These are phyloP conservation scores for Gloeostereum incarnatum DNA, from an alignment of 768 basidiomycete species.

Conservation along the genomic window DNA sequence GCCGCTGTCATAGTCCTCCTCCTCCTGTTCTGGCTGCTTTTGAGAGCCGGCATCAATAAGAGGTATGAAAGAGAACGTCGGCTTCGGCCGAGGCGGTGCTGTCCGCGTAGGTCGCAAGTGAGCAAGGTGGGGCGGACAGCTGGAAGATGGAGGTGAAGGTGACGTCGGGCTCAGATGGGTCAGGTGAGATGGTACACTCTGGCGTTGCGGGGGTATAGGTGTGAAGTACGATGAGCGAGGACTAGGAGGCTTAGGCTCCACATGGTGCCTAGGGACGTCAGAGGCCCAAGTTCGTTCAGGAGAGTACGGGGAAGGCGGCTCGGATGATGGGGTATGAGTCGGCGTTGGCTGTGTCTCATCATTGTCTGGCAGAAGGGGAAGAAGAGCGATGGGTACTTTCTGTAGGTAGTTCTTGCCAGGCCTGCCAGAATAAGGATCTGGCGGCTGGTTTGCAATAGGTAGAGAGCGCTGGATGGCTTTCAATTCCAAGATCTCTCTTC, in stretches of 20 bases:
- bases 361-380: slow-evolving; percentile 39
- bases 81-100: slow-evolving; percentile 15
- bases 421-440: slow-evolving; percentile 29
- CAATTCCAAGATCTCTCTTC: slow-evolving; percentile 56
- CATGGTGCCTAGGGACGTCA: background rate
- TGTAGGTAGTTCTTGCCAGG: slow-evolving; percentile 32
- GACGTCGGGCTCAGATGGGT: slow-evolving; percentile 7
- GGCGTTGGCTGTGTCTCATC: background rate
- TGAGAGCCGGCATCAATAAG: slow-evolving; percentile 24
- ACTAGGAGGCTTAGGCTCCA: background rate
- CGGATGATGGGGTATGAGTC: slow-evolving; percentile 3
- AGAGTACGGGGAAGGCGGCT: background rate
- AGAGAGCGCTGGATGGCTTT: slow-evolving; percentile 61
- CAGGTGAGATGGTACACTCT: slow-evolving; percentile 8
- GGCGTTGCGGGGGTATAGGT: background rate
- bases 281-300: background rate
- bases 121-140: slow-evolving; percentile 15
- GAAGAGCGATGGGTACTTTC: slow-evolving; percentile 52
- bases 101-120: slow-evolving; percentile 18
- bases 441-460: slow-evolving; percentile 45
- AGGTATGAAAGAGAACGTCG: slow-evolving; percentile 25
- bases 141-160: slow-evolving; percentile 7
- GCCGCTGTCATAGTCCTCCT: background rate
- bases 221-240: background rate
- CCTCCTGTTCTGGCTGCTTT: slow-evolving; percentile 6